Evolutionary conservation across 768 basidiomycete species (phyloP), one percentile per base, ranked within the genome.

Genomic region (Lyophyllum atratum): DNA sequence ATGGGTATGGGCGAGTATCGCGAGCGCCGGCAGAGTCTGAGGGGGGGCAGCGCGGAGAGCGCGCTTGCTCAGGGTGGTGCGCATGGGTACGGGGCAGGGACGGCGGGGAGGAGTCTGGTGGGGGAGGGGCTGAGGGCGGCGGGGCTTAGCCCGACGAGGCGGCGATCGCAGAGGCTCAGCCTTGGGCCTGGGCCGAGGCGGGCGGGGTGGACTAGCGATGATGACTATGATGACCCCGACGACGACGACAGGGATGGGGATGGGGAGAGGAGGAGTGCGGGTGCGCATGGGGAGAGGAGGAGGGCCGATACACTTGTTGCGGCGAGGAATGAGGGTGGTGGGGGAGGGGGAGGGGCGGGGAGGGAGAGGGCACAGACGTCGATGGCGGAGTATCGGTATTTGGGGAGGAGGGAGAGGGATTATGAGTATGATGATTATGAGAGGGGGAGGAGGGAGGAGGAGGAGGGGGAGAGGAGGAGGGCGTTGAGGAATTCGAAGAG

Each of bases 11-110:
- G 56, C 2, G 65, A 64, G 29, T 66, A 66, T 47, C 59, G 64
- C 33, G 87, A 85, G 26, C 72, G 82, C 25, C 72, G 80, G 42
- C 89, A 89, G 65, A 77, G 77, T 28, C 67, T 80, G 15, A 75
- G 90, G 33, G 81, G 80, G 0, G 90, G 90, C 4, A 90, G 87
- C 66, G 86, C 84, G 2, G 91, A 92, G 72, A 89, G 82, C 65
- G 76, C 84, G 8, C 67, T 88, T 25, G 71, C 70, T 17, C 12
- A 39, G 3, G 46, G 34, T 11, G 26, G n/a, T 12, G 39, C 28
- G n/a, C n/a, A 43, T 17, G 29, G 17, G 22, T 21, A 62, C 67
- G 7, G 73, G 72, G 25, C 8, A 25, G 22, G 5, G 26, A 78
- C 72, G 14, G 68, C 59, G 15, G 79, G 83, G 11, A 71, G 88